phyloP scores from a whole-genome alignment of 306 rosid genomes.

The Alnus glutinosa region DNA sequence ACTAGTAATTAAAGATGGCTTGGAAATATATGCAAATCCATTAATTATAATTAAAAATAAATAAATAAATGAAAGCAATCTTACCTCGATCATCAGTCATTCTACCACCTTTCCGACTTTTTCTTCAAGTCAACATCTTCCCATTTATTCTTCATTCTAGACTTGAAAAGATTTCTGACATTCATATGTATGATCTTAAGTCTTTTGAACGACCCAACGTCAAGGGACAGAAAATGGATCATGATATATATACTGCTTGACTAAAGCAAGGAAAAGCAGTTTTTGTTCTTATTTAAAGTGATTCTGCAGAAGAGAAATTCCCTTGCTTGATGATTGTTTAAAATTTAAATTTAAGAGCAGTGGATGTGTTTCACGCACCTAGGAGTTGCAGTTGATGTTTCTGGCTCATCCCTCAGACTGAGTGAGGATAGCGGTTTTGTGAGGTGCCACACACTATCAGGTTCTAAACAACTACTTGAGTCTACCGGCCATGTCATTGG shows the following conservation, averaged over 20 bases:
- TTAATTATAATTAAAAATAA: no score
- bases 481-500: slow-evolving; percentile 45
- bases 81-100: not conserved
- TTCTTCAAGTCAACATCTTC: not conserved
- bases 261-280: not conserved
- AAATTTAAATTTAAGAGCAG: not conserved
- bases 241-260: no score
- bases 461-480: not conserved
- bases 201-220: not conserved
- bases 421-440: slow-evolving; percentile 21
- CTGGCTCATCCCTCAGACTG: slow-evolving; percentile 6
- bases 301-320: not conserved
- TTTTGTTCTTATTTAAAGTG: not conserved
- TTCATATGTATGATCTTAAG: not conserved
- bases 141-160: not conserved
- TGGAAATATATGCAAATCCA: no score
- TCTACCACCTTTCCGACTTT: not conserved
- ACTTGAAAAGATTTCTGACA: not conserved
- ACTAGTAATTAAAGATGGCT: no score
- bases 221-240: not conserved
- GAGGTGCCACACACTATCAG: slow-evolving; percentile 1
- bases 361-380: slow-evolving; percentile 18
- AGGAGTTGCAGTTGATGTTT: slow-evolving; percentile 14
- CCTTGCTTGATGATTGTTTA: not conserved
- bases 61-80: no score